phyloP scores from a whole-genome alignment of 169 alveolate genomes.

The Perkinsus chesapeaki region DNA sequence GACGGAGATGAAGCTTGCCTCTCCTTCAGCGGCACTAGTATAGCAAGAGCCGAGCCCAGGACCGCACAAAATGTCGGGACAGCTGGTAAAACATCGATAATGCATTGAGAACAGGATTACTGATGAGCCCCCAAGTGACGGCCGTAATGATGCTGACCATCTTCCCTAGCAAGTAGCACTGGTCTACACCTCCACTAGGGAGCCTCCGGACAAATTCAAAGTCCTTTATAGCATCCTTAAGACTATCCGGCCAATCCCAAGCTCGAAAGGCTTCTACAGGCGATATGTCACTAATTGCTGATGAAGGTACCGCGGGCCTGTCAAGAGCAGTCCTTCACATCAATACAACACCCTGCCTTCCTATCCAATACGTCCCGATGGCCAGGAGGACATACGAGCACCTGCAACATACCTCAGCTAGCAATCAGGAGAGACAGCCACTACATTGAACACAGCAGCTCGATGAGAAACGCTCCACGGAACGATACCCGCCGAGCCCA shows the following conservation, averaged over 20 bases:
- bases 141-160: not conserved
- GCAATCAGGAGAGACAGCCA: not conserved
- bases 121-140: not conserved
- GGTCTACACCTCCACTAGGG: not conserved
- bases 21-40: not conserved
- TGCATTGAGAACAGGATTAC: not conserved
- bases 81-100: not conserved
- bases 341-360: not conserved
- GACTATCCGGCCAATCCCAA: not conserved
- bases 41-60: not conserved
- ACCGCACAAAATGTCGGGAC: not conserved
- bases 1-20: no score
- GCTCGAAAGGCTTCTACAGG: not conserved
- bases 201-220: not conserved
- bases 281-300: not conserved
- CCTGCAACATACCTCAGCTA: no score
- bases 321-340: not conserved
- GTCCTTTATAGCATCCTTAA: not conserved
- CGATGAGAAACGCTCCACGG: not conserved
- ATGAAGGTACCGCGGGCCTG: not conserved
- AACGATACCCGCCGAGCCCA: not conserved
- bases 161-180: not conserved
- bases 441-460: not conserved
- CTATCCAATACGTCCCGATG: not conserved
- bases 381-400: not conserved